phyloP scores from a whole-genome alignment of 208 protist species.

The Angomonas ambiguus region DNA sequence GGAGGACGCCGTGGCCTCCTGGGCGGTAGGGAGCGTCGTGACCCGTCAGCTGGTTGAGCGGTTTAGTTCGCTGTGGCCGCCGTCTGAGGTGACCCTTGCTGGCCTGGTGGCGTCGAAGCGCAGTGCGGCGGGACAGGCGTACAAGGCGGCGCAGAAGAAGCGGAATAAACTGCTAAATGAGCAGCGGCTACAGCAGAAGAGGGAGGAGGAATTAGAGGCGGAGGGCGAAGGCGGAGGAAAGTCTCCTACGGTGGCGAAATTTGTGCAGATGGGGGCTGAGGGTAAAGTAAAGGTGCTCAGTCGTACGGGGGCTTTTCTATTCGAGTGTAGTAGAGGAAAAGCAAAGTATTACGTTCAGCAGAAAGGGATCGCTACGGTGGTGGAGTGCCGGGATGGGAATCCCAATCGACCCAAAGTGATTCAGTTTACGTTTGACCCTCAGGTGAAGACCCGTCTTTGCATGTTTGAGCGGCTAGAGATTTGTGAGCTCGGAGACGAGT shows the following conservation, averaged over 20 bases:
- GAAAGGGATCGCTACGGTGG: conserved; percentile 31
- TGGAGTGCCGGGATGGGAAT: conserved; percentile 14
- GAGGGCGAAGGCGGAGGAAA: not conserved
- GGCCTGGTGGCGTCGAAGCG: conserved; percentile 19
- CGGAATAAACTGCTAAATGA: conserved; percentile 11
- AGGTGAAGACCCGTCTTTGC: conserved; percentile 41
- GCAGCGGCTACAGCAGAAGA: not conserved
- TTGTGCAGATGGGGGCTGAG: conserved; percentile 5
- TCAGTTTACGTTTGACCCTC: conserved; percentile 39
- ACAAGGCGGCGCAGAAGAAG: conserved; percentile 17
- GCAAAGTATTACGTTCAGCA: conserved; percentile 46
- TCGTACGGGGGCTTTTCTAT: conserved; percentile 31
- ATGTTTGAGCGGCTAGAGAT: conserved; percentile 24
- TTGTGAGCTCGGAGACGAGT: conserved; percentile 31
- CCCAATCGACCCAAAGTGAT: conserved; percentile 31
- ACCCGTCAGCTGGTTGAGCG: conserved; percentile 15
- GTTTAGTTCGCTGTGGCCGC: not conserved
- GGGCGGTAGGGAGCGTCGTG: conserved; percentile 23
- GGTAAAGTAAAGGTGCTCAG: conserved; percentile 28
- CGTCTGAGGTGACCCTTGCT: conserved; percentile 8
- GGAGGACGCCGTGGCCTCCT: conserved; percentile 55
- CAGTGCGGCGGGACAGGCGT: conserved; percentile 6
- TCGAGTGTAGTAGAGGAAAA: conserved; percentile 25
- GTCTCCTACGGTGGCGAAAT: not conserved
- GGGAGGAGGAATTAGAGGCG: not conserved